These are phyloP conservation scores for Myochromella boudieri DNA, from an alignment of 768 basidiomycete species.

Conservation along the genomic window DNA sequence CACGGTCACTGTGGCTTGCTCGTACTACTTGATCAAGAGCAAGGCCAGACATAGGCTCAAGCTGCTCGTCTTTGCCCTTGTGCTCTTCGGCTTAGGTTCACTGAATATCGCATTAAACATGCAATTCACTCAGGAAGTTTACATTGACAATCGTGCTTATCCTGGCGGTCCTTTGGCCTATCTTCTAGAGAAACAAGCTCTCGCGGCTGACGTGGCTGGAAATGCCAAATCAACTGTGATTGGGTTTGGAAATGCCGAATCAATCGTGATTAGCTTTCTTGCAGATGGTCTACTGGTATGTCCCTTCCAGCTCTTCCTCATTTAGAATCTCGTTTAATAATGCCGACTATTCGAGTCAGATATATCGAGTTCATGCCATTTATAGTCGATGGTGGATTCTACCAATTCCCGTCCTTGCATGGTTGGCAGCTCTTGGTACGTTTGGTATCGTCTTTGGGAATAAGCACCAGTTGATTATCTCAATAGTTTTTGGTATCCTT, in stretches of 20 bases:
- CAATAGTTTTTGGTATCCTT: constrained; percentile 8
- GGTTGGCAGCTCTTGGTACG: not conserved
- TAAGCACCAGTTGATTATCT: not conserved
- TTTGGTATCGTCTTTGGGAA: too few species aligned
- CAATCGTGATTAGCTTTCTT: constrained; percentile 29
- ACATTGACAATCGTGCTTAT: constrained; percentile 12
- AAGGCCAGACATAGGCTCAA: not conserved
- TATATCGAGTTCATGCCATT: constrained; percentile 15
- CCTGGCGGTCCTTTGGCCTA: constrained; percentile 13
- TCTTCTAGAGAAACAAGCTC: not conserved
- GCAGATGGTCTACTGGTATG: constrained; percentile 21
- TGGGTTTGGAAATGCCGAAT: too few species aligned
- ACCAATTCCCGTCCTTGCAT: not conserved
- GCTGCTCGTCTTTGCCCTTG: not conserved
- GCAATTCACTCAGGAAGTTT: not conserved
- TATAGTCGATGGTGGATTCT: constrained; percentile 2
- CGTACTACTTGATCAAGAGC: not conserved
- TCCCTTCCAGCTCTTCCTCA: too few species aligned
- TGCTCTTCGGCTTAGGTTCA: not conserved
- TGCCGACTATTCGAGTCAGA: constrained; percentile 5
- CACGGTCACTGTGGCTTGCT: not conserved
- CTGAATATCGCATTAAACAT: not conserved
- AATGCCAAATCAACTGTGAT: constrained; percentile 12
- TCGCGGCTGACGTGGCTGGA: constrained; percentile 10
- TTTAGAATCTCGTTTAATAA: too few species aligned